Percentiles rank a stretch among this genome's conserved stretches.
phyloP scores from a whole-genome alignment of 2,329 filamentous ascomycete genomes.

The Plectosphaerella plurivora region DNA sequence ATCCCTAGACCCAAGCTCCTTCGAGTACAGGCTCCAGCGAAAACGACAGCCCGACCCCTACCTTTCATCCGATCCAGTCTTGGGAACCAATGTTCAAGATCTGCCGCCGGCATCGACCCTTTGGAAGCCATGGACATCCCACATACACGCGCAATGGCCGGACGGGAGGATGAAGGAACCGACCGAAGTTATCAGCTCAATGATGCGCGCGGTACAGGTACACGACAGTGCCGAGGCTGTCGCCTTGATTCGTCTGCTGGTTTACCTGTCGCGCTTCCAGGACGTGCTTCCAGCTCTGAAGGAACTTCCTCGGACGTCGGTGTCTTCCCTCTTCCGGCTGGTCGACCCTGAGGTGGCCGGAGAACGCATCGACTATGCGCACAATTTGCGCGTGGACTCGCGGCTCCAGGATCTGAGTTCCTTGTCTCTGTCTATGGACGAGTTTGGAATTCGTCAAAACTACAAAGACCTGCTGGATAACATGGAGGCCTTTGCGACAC shows the following conservation, averaged over 20 bases:
- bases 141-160: no score
- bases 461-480: conserved; percentile 31
- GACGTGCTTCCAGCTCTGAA: no score
- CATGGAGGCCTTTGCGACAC: conserved; percentile 26
- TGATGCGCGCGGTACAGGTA: not conserved
- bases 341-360: conserved; percentile 55
- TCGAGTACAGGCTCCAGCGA: no score
- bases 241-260: conserved; percentile 22
- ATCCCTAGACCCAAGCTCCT: no score
- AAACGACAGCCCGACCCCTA: no score
- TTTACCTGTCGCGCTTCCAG: no score
- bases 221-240: conserved; percentile 4
- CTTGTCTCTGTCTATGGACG: conserved; percentile 30
- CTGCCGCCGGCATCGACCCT: conserved; percentile 5
- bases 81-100: no score
- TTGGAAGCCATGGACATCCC: not conserved
- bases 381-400: conserved; percentile 30
- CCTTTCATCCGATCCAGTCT: no score
- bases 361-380: conserved; percentile 41
- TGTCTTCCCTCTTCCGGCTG: conserved; percentile 59
- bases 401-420: conserved; percentile 36
- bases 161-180: no score
- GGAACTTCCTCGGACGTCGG: conserved; percentile 39
- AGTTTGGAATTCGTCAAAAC: conserved; percentile 38
- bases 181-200: no score